phyloP scores from a whole-genome alignment of 345 rosid species.

The Clarkia xantiana region DNA sequence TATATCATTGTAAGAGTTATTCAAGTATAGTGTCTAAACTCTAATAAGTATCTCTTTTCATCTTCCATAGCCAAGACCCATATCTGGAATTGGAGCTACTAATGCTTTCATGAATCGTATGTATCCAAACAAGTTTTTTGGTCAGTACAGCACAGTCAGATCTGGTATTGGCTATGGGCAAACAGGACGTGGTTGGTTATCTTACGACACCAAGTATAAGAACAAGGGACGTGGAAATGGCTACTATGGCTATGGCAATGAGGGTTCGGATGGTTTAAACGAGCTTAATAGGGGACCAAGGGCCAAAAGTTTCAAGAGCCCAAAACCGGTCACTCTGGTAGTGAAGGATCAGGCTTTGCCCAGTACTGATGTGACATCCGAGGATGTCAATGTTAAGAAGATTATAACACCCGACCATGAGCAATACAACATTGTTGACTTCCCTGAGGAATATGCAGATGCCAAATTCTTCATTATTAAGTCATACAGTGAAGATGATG shows the following conservation, averaged over 20 bases:
- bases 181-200: conserved; percentile 42
- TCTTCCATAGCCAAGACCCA: conserved; percentile 34
- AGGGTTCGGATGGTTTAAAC: conserved; percentile 56
- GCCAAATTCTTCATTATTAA: conserved; percentile 83
- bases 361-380: conserved; percentile 13
- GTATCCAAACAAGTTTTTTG: conserved; percentile 52
- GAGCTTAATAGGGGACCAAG: conserved; percentile 91
- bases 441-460: conserved; percentile 43
- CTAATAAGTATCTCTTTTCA: neutral
- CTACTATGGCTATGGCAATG: conserved; percentile 46
- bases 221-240: conserved; percentile 58
- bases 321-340: conserved; percentile 28
- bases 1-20: too few relatives aligned
- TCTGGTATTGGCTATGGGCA: conserved; percentile 17
- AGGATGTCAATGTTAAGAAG: conserved; percentile 28
- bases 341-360: conserved; percentile 40
- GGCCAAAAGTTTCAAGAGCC: conserved; percentile 57
- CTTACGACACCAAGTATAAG: conserved; percentile 48
- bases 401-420: conserved; percentile 35
- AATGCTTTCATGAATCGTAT: conserved; percentile 49
- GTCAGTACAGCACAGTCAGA: conserved; percentile 46
- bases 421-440: conserved; percentile 56
- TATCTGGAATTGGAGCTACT: conserved; percentile 41
- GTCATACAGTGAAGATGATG: conserved; percentile 98
- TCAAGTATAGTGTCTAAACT: too few relatives aligned